Evolutionary conservation across 2,329 filamentous ascomycete genomes (phyloP), one percentile per base, ranked within the genome.

Genomic region (Phialophora verrucosa): DNA sequence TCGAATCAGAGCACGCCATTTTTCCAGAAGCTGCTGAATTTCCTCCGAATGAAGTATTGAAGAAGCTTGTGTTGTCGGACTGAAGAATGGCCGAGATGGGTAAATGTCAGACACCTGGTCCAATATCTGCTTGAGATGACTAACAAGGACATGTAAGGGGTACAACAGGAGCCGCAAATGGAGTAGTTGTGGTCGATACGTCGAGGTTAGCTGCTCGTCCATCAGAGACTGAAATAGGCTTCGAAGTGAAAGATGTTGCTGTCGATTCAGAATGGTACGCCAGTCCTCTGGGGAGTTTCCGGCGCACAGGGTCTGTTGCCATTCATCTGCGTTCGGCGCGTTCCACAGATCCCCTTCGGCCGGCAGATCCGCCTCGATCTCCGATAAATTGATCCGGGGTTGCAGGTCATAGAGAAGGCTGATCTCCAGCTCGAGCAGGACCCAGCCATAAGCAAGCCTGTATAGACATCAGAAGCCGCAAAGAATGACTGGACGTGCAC

Each of bases 141-240:
- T 27, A 1, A 62, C 59, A 27, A 62, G 59, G 17, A 53, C 29
- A n/a, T 62, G 59, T 10, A 62, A n/a, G 7, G 59, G 49, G 31
- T 54, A 62, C 23, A 62, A 31, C 20, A 62, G 31, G 10, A 62
- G 59, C 29, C 59, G 10, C 29, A 62, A 11, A 54, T 62, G 59
- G 3, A 54, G 25, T 7, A 42, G 3, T 20, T 53, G 23, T 6
- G 49, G 59, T n/a, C 20, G 49, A 25, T 20, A 53, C 17, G 17
- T 25, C 20, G 49, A 53, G 23, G 2, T 12, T 4, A 53, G 17
- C 23, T 53, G 49, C 2, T 53, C 49, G 17, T 53, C 49, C 6
- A 53, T 20, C 8, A 53, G 11, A 7, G 23, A 7, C 20, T 53
- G 49, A 12, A 53, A 53, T 25, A 53, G 49, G 17, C 17, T 53